Conservation (phyloP, 345 rosid species). For the Eutrema japonicum region DNA sequence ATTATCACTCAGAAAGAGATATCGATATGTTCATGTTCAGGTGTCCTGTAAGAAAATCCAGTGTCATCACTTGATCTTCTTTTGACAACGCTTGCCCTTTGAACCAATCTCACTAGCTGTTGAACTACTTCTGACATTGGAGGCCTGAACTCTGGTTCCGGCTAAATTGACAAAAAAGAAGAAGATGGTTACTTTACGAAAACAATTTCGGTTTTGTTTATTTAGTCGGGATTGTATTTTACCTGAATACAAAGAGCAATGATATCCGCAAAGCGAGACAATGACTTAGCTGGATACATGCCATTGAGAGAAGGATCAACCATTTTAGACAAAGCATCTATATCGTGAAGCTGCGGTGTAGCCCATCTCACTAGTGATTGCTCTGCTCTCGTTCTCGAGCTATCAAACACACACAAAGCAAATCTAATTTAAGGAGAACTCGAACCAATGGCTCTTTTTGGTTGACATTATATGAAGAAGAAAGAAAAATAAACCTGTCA, state of each 20-base stretch:
- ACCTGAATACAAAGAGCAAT: constrained; percentile 99
- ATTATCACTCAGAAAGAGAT: constrained; percentile 48
- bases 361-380: constrained; percentile 99
- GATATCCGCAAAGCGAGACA: constrained; percentile 97
- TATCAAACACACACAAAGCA: constrained; percentile 36
- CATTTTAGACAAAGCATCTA: constrained; percentile 96
- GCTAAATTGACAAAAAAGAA: constrained; percentile 49
- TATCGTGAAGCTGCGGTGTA: constrained; percentile 95
- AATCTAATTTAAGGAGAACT: background rate
- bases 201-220: constrained; percentile 8
- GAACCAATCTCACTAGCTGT: constrained; percentile 87
- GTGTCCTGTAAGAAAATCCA: constrained; percentile 80
- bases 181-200: constrained; percentile 58
- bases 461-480: background rate
- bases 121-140: constrained; percentile 99
- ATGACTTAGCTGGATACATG: constrained; percentile 97
- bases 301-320: constrained; percentile 93
- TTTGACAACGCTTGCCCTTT: constrained; percentile 85
- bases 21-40: constrained; percentile 83
- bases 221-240: background rate
- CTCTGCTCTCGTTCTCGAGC: constrained; percentile 90
- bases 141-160: constrained; percentile 97
- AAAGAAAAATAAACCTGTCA: constrained; percentile 64
- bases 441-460: background rate
- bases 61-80: constrained; percentile 87